Conservation (phyloP, 345 rosid genomes). For the Mallotus nudiflorus region DNA sequence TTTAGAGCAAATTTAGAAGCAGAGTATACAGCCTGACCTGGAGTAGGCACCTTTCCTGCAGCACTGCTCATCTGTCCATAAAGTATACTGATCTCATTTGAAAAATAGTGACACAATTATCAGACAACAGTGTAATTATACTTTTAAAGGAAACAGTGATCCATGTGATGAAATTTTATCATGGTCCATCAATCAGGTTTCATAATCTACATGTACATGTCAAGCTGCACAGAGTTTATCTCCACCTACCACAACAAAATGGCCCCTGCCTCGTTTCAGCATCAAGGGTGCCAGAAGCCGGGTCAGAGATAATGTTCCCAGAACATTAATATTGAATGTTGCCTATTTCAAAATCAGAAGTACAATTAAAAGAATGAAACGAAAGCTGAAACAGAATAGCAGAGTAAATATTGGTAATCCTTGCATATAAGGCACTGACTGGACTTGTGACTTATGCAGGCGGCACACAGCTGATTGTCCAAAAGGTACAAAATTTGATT, state of each 20-base stretch:
- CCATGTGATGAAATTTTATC: background rate
- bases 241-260: slow-evolving; percentile 91
- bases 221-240: background rate
- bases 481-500: background rate
- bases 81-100: slow-evolving; percentile 10
- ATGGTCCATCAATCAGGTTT: slow-evolving; percentile 2
- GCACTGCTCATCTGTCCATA: slow-evolving; percentile 88
- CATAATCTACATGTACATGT: background rate
- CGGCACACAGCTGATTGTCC: background rate
- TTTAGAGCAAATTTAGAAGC: slow-evolving; percentile 89
- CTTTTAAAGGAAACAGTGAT: background rate
- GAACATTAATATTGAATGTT: slow-evolving; percentile 74
- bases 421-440: background rate
- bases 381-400: background rate
- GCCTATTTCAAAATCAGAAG: slow-evolving; percentile 48
- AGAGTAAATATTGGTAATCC: background rate
- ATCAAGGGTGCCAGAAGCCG: slow-evolving; percentile 72
- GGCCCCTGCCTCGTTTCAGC: slow-evolving; percentile 82
- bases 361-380: slow-evolving; percentile 6
- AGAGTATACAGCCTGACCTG: slow-evolving; percentile 92
- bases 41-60: slow-evolving; percentile 93
- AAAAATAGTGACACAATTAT: background rate
- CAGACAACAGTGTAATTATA: background rate
- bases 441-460: background rate
- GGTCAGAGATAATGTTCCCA: slow-evolving; percentile 87